A percentile compares a stretch with the other conserved stretches of the same genome.
phyloP scores from a whole-genome alignment of 2,329 filamentous ascomycete genomes.

The Alternaria solani region DNA sequence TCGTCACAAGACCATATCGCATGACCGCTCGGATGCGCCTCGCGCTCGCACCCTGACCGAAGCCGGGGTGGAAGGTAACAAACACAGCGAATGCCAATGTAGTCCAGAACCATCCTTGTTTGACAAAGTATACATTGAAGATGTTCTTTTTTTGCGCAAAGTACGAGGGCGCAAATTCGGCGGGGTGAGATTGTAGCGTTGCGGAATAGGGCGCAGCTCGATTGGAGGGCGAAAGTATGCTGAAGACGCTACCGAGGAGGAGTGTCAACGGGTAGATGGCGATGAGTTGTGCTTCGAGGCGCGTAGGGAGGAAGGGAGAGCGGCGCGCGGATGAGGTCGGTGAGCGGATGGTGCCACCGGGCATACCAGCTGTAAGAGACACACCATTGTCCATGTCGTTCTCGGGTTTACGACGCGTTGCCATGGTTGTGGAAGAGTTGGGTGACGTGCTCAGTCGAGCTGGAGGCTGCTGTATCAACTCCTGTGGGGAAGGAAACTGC shows the following conservation, averaged over 20 bases:
- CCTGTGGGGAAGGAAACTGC: neutral
- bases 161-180: slow-evolving; percentile 73
- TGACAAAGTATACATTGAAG: slow-evolving; percentile 93
- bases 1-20: slow-evolving; percentile 76
- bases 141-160: slow-evolving; percentile 94
- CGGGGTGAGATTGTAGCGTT: slow-evolving; percentile 68
- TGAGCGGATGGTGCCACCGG: slow-evolving; percentile 32
- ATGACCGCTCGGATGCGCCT: slow-evolving; percentile 66
- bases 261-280: slow-evolving; percentile 79
- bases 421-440: slow-evolving; percentile 30
- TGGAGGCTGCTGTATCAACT: neutral
- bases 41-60: slow-evolving; percentile 54
- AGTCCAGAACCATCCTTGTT: slow-evolving; percentile 93
- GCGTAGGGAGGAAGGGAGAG: slow-evolving; percentile 73
- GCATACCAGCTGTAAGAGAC: slow-evolving; percentile 36
- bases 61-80: slow-evolving; percentile 70
- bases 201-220: slow-evolving; percentile 68
- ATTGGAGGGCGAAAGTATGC: slow-evolving; percentile 76
- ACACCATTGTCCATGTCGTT: slow-evolving; percentile 19
- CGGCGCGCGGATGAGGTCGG: slow-evolving; percentile 38
- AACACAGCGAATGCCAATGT: slow-evolving; percentile 77
- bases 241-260: slow-evolving; percentile 82
- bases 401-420: slow-evolving; percentile 43
- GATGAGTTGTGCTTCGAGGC: slow-evolving; percentile 71
- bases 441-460: slow-evolving; percentile 1